A percentile compares a stretch with the other conserved stretches of the same genome.
phyloP scores from a whole-genome alignment of 2,329 filamentous ascomycete species.

The Hymenotorrendiella dingleyae region DNA sequence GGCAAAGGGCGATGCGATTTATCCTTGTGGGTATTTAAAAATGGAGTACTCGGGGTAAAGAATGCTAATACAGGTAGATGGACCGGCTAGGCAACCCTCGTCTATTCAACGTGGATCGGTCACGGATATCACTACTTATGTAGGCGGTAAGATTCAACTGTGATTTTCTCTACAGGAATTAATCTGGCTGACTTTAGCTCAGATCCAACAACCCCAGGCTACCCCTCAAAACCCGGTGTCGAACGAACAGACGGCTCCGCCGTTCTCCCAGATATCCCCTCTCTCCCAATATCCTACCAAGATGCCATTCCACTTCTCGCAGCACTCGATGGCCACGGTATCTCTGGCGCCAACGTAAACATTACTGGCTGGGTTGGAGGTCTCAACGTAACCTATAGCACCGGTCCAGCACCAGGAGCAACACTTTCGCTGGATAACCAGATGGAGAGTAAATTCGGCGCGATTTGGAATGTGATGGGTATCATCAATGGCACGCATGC shows the following conservation, averaged over 20 bases:
- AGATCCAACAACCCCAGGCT: conserved; percentile 82
- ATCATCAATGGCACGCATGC: conserved; percentile 77
- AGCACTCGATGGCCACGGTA: conserved; percentile 77
- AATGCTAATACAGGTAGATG: conserved; percentile 41
- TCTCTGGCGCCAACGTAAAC: conserved; percentile 53
- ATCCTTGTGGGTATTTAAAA: background rate
- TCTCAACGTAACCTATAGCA: conserved; percentile 34
- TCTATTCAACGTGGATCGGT: conserved; percentile 76
- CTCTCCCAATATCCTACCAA: conserved; percentile 73
- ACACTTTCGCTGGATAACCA: conserved; percentile 60
- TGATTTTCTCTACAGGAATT: too few species aligned
- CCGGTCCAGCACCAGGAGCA: conserved; percentile 19
- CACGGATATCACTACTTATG: conserved; percentile 63
- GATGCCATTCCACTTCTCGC: conserved; percentile 79
- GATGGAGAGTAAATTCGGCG: conserved; percentile 45
- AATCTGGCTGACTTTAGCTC: background rate
- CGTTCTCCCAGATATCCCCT: conserved; percentile 74
- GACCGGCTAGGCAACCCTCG: conserved; percentile 70
- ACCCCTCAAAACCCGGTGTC: conserved; percentile 77
- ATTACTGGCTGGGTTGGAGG: conserved; percentile 44
- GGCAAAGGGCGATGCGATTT: conserved; percentile 1
- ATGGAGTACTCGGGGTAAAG: too few species aligned
- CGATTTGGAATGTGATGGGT: conserved; percentile 84
- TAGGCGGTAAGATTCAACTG: conserved; percentile 41
- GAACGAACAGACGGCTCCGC: conserved; percentile 63